These are phyloP conservation scores for Pochonia chlamydosporia DNA, from an alignment of 2,329 filamentous ascomycete species.

Conservation along the genomic window DNA sequence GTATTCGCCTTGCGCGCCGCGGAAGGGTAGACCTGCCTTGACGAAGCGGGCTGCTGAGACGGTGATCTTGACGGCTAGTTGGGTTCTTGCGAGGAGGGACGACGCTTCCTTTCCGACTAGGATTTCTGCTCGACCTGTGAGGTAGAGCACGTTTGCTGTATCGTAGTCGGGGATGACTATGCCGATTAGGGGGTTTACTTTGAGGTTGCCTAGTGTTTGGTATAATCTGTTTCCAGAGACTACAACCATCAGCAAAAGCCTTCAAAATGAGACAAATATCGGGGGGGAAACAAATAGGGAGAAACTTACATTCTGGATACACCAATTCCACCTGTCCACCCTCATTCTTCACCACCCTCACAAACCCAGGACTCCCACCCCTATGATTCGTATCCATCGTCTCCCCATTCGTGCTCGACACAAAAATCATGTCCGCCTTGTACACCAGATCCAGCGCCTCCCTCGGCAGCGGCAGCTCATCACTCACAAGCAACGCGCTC, in stretches of 20 bases:
- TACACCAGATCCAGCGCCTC: constrained; percentile 54
- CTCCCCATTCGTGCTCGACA: constrained; percentile 59
- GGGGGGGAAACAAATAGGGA: neutral
- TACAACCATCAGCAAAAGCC: constrained; percentile 15
- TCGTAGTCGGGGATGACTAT: constrained; percentile 69
- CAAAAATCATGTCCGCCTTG: constrained; percentile 70
- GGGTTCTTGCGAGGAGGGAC: constrained; percentile 59
- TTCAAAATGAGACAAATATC: too few relatives aligned
- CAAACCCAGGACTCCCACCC: constrained; percentile 68
- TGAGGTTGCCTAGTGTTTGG: constrained; percentile 75
- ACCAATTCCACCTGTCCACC: constrained; percentile 45
- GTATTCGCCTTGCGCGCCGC: constrained; percentile 49
- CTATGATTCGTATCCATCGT: constrained; percentile 84
- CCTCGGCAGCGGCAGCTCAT: constrained; percentile 37
- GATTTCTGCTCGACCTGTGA: constrained; percentile 63
- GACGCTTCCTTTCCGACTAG: constrained; percentile 60
- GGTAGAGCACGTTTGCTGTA: constrained; percentile 66
- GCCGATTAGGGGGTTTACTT: constrained; percentile 60
- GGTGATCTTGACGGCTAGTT: constrained; percentile 65
- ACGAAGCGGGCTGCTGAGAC: constrained; percentile 59
- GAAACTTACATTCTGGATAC: constrained; percentile 65
- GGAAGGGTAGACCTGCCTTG: constrained; percentile 59
- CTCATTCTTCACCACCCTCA: constrained; percentile 59
- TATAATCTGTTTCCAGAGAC: constrained; percentile 78
- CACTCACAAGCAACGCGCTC: constrained; percentile 41